phyloP scores from a whole-genome alignment of 495 filamentous ascomycete species.

The Neurospora pannonica region DNA sequence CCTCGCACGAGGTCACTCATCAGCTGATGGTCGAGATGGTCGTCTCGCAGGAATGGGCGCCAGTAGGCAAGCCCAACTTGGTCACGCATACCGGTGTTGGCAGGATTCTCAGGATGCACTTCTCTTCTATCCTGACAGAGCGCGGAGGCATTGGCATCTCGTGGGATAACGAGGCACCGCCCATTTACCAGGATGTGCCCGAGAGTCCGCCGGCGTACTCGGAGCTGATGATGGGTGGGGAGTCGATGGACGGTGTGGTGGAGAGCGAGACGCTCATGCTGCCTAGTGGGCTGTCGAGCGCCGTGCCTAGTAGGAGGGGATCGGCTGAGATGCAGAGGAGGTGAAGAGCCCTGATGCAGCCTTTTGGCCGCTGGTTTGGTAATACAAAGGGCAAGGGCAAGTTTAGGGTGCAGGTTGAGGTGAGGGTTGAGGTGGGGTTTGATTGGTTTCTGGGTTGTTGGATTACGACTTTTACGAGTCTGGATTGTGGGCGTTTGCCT shows the following conservation, averaged over 20 bases:
- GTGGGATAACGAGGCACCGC: slow-evolving; percentile 96
- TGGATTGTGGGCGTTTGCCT: background rate
- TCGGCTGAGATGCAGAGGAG: slow-evolving; percentile 6
- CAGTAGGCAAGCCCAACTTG: slow-evolving; percentile 56
- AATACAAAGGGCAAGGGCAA: background rate
- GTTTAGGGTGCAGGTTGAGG: background rate
- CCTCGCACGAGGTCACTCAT: slow-evolving; percentile 53
- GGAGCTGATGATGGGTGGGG: slow-evolving; percentile 14
- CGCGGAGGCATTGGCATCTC: slow-evolving; percentile 80
- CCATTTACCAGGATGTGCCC: slow-evolving; percentile 90
- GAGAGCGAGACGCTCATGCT: background rate
- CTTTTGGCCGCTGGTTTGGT: background rate
- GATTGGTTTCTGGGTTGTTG: background rate
- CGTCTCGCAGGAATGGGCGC: slow-evolving; percentile 82
- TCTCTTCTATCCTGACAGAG: slow-evolving; percentile 71
- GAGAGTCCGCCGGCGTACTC: slow-evolving; percentile 73
- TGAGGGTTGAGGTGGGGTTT: background rate
- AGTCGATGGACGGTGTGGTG: slow-evolving; percentile 11
- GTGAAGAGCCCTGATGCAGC: slow-evolving; percentile 7
- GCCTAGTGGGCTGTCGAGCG: background rate
- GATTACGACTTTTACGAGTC: background rate
- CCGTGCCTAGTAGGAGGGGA: background rate
- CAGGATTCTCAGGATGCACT: slow-evolving; percentile 88
- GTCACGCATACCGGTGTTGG: slow-evolving; percentile 84
- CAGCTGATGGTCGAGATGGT: slow-evolving; percentile 87